Evolutionary conservation across 176 grass and related monocot species (phyloP).

Genomic region (Miscanthus lutarioriparius): DNA sequence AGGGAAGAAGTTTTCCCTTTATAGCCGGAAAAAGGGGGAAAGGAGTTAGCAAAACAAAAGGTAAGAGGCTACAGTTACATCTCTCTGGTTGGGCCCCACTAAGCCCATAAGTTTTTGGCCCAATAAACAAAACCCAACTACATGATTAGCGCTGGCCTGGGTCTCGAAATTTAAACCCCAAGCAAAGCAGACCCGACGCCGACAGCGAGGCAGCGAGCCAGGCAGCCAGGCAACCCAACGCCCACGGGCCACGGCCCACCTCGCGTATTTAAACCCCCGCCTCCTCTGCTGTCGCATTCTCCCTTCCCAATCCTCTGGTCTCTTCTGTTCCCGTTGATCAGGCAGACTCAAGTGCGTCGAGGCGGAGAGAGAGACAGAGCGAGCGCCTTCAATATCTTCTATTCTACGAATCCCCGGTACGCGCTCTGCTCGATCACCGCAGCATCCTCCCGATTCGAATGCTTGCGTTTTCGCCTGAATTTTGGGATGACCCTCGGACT

Average conservation of each 20-base stretch:
- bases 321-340: not conserved
- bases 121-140: not conserved
- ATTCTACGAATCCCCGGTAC: no score
- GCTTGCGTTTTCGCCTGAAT: no score
- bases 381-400: no score
- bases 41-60: not conserved
- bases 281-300: not conserved
- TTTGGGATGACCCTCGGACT: no score
- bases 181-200: not conserved
- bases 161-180: slow-evolving; percentile 29
- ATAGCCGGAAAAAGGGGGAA: not conserved
- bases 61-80: not conserved
- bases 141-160: not conserved
- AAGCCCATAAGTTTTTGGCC: not conserved
- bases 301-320: not conserved
- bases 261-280: not conserved
- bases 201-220: not conserved
- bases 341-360: not conserved
- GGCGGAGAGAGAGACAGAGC: not conserved
- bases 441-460: no score
- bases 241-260: not conserved
- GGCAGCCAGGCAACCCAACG: not conserved
- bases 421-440: no score
- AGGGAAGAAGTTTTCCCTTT: not conserved
- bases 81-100: not conserved